A percentile compares a stretch with the other conserved stretches of the same genome.
These are phyloP conservation scores for Halenospora varia DNA, from an alignment of 495 filamentous ascomycete genomes.

Conservation along the genomic window DNA sequence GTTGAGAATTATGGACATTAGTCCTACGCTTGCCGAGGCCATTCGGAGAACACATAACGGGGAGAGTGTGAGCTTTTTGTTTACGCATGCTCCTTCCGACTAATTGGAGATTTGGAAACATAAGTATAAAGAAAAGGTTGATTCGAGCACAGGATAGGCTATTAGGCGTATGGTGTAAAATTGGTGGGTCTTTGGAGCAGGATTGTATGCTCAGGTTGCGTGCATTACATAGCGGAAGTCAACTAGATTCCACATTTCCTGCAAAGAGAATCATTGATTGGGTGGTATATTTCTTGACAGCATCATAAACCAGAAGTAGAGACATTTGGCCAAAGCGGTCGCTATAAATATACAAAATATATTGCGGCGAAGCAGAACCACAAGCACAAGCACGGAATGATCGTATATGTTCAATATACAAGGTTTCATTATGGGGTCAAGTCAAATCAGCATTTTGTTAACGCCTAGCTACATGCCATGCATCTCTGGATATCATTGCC, in stretches of 20 bases:
- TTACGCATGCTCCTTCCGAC: conserved; percentile 74
- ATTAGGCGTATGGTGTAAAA: neutral
- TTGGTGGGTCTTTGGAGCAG: neutral
- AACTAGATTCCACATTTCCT: neutral
- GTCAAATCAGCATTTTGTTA: conserved; percentile 9
- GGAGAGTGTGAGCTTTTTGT: conserved; percentile 88
- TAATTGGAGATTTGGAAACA: conserved; percentile 1
- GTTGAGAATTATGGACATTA: conserved; percentile 89
- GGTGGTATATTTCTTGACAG: neutral
- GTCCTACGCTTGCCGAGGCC: conserved; percentile 68
- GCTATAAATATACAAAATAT: too few species aligned
- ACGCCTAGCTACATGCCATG: conserved; percentile 24
- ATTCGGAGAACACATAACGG: conserved; percentile 94
- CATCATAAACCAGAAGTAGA: neutral
- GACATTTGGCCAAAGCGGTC: too few species aligned
- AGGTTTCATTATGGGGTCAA: neutral
- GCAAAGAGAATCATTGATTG: neutral
- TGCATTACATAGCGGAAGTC: neutral
- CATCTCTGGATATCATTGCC: conserved; percentile 1
- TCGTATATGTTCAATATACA: too few species aligned
- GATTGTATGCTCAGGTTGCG: neutral
- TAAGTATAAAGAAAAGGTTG: neutral
- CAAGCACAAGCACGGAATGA: too few species aligned
- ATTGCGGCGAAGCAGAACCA: too few species aligned
- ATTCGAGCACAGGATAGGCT: neutral